Conservation (phyloP, 495 filamentous ascomycete species). For the Xylaria grammica region DNA sequence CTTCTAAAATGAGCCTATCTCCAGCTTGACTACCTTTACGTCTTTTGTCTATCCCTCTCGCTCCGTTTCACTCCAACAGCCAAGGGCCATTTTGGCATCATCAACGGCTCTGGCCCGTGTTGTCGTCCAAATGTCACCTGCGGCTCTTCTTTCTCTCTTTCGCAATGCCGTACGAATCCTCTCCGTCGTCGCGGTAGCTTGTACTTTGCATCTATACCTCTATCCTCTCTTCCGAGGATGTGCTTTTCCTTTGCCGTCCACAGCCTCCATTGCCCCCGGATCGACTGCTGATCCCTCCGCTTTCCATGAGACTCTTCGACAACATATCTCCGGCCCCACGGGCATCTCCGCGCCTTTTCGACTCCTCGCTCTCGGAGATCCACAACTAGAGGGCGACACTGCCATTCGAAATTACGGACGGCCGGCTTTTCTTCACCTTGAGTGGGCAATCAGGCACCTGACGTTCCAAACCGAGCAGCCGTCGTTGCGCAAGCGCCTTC, state of each 20-base stretch:
- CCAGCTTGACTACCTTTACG: neutral
- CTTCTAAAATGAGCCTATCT: no score
- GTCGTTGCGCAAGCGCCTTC: constrained; percentile 51
- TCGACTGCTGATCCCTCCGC: constrained; percentile 22
- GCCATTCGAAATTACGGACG: constrained; percentile 69
- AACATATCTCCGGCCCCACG: constrained; percentile 32
- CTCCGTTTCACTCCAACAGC: neutral
- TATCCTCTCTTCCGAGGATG: constrained; percentile 86
- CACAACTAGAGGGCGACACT: constrained; percentile 92
- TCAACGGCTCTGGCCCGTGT: constrained; percentile 41
- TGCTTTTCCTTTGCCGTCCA: constrained; percentile 70
- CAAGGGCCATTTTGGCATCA: constrained; percentile 18
- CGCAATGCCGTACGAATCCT: constrained; percentile 68
- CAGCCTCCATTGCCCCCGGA: constrained; percentile 20
- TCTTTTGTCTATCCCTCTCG: constrained; percentile 17
- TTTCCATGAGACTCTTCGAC: constrained; percentile 35
- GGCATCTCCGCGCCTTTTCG: constrained; percentile 72
- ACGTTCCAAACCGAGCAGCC: constrained; percentile 48
- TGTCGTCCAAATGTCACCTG: constrained; percentile 57
- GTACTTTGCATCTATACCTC: constrained; percentile 81
- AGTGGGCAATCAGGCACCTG: constrained; percentile 56
- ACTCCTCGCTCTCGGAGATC: constrained; percentile 89
- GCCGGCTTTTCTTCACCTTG: constrained; percentile 63
- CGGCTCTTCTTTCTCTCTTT: constrained; percentile 62
- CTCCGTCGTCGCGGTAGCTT: constrained; percentile 69